Percentiles rank a stretch among this genome's conserved stretches.
Conservation (phyloP, 768 basidiomycete genomes). For the Russula sp. region DNA sequence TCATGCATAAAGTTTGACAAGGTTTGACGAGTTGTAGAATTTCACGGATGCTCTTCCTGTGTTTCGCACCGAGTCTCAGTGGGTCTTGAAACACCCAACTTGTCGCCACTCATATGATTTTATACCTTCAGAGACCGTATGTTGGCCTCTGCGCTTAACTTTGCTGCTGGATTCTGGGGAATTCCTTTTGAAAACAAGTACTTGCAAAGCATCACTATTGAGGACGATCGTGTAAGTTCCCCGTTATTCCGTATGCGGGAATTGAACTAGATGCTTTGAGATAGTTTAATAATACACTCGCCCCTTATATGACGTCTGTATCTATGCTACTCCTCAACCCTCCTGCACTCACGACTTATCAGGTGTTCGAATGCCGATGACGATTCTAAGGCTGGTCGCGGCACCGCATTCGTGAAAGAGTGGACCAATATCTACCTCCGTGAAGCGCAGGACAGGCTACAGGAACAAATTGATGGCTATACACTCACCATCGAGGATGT, state of each 20-base stretch:
- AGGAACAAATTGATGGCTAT: constrained; percentile 51
- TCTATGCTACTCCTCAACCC: not conserved
- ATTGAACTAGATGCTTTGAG: not conserved
- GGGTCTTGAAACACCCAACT: constrained; percentile 10
- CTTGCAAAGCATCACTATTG: constrained; percentile 38
- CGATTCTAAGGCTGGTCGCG: constrained; percentile 47
- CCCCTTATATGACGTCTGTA: constrained; percentile 70
- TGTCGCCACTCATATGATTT: not conserved
- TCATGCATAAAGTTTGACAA: constrained; percentile 28
- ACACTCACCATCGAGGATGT: constrained; percentile 59
- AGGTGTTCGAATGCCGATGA: constrained; percentile 58
- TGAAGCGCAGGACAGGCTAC: constrained; percentile 54
- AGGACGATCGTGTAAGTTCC: constrained; percentile 29
- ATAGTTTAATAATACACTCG: constrained; percentile 59
- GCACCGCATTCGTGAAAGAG: constrained; percentile 43
- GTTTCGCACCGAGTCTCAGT: constrained; percentile 47
- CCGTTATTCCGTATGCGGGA: constrained; percentile 15
- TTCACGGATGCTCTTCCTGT: constrained; percentile 39
- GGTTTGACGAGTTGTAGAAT: constrained; percentile 27
- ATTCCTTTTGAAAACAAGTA: constrained; percentile 39
- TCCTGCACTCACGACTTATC: not conserved
- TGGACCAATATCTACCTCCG: constrained; percentile 73
- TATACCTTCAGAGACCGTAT: constrained; percentile 35
- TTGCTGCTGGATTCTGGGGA: constrained; percentile 47
- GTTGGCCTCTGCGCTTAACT: constrained; percentile 46